Evolutionary conservation across 108 stramenopile species (phyloP), one percentile per base, ranked within the genome.

Genomic region (Discostella stelligeroides): DNA sequence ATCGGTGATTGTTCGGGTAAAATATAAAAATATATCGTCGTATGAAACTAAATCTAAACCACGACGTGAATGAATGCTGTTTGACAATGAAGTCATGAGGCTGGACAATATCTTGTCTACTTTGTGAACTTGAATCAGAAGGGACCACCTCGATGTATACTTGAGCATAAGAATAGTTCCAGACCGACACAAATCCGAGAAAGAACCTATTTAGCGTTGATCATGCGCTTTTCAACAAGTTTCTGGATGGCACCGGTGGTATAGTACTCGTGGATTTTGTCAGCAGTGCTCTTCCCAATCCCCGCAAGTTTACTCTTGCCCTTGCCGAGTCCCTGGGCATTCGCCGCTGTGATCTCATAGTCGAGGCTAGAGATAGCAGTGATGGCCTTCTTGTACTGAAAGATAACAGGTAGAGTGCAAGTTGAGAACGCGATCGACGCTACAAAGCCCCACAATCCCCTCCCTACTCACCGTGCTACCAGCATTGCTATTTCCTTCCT

Each of bases 281-380:
- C 86, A 13, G 88, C 89, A 39, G 78, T 73, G 2, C 69, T 57
- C 49, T 87, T 88, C 27, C 92, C 92, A 57, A 94, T 89, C 7
- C 60, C 68, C 34, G 60, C 71, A 45, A 94, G 78, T 70, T 94
- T 94, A 18, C 80, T 89, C 60, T 91, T 91, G 13, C 88, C 85
- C 69, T 90, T 93, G 40, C 72, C 77, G n/a, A 94, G 73, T 3
- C 73, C 70, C 77, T 78, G 85, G 28, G 88, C 90, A 51, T 91
- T 94, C 17, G 83, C 85, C 2, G 47, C 84, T 0, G 92, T 94
- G 11, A 94, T 76, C 66, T 85, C 90, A 49, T 70, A 83, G 41
- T 82, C 56, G 11, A 94, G 57, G 14, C 77, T 78, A 40, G 61
- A 71, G 24, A 94, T 76, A 27, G 86, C 85, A 29, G 55, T 65